These are phyloP conservation scores for Phaeosphaeriaceae sp. DNA, from an alignment of 2,329 filamentous ascomycete genomes.

Conservation along the genomic window DNA sequence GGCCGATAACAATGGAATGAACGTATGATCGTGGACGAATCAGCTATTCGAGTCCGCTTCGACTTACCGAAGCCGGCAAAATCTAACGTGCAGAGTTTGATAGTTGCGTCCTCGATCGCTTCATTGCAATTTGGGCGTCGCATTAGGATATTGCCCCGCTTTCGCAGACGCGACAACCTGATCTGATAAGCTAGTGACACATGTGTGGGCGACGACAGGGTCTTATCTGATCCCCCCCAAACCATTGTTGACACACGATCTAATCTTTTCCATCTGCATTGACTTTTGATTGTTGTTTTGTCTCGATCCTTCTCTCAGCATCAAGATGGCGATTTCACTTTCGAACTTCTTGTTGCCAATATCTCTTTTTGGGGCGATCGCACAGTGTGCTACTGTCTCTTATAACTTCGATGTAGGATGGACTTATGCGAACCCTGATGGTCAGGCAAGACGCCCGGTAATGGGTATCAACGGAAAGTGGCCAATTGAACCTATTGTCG, in stretches of 20 bases:
- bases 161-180: conserved; percentile 13
- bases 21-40: conserved; percentile 17
- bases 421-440: conserved; percentile 63
- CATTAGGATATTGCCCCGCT: not conserved
- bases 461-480: conserved; percentile 78
- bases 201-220: conserved; percentile 6
- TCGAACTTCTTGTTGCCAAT: conserved; percentile 51
- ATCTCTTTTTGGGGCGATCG: conserved; percentile 29
- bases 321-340: conserved; percentile 53
- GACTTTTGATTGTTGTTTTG: not conserved
- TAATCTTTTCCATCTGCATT: conserved; percentile 33
- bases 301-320: not conserved
- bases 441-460: conserved; percentile 55
- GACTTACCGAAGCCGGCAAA: not conserved
- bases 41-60: conserved; percentile 8
- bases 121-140: conserved; percentile 8
- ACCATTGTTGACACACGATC: conserved; percentile 16
- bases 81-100: conserved; percentile 6
- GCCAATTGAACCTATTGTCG: conserved; percentile 74
- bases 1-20: conserved; percentile 25
- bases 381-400: conserved; percentile 46
- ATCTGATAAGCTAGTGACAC: conserved; percentile 31
- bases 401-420: conserved; percentile 62
- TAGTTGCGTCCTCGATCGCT: conserved; percentile 5
- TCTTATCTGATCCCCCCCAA: conserved; percentile 34